These are phyloP conservation scores for Inonotus obliquus DNA, from an alignment of 1,284 basidiomycete genomes.

Conservation along the genomic window DNA sequence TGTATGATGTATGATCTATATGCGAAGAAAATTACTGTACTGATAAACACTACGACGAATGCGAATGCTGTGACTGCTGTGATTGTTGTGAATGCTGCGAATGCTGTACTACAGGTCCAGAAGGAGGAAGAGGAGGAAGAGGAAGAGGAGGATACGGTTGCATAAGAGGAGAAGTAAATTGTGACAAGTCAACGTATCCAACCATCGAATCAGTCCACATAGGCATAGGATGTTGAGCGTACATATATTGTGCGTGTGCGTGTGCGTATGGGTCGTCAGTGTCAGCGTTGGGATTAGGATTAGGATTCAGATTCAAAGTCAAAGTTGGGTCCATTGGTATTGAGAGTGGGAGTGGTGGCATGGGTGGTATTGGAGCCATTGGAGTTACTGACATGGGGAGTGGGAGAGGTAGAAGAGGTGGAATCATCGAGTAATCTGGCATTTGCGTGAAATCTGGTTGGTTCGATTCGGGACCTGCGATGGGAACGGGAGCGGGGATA, in stretches of 20 bases:
- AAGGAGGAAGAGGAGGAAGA: not conserved
- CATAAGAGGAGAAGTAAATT: not conserved
- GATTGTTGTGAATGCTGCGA: too few species aligned
- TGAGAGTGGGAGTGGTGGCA: too few species aligned
- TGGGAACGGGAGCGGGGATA: too few species aligned
- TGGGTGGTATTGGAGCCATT: too few species aligned
- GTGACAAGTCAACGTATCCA: constrained; percentile 1
- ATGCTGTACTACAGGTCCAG: too few species aligned
- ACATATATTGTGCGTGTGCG: constrained; percentile 7
- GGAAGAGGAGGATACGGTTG: not conserved
- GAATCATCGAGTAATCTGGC: not conserved
- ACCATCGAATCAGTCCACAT: constrained; percentile 4
- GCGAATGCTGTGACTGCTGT: too few species aligned
- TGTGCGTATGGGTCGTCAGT: too few species aligned
- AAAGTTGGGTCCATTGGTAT: too few species aligned
- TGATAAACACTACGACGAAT: too few species aligned
- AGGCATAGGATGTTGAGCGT: not conserved
- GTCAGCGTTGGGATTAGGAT: not conserved
- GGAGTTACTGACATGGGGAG: too few species aligned
- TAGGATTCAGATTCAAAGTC: not conserved
- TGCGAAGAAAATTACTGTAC: too few species aligned
- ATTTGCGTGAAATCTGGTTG: constrained; percentile 1
- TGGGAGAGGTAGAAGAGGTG: not conserved
- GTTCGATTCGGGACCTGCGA: not conserved
- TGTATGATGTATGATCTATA: too few species aligned